phyloP scores from a whole-genome alignment of 139 green algal species.

The Microglena sp. region DNA sequence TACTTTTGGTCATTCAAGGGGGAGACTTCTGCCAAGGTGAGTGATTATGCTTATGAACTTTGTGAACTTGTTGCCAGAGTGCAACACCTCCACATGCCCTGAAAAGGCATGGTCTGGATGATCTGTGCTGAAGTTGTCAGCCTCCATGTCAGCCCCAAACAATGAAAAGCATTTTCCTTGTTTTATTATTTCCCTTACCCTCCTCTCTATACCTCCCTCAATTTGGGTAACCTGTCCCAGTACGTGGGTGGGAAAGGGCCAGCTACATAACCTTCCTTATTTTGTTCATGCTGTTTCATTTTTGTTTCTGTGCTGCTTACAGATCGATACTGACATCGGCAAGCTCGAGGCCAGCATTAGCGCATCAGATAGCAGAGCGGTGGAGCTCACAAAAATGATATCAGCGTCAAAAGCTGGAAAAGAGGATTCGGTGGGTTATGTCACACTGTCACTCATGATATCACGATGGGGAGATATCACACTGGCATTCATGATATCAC shows the following conservation, averaged over 20 bases:
- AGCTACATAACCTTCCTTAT: no score
- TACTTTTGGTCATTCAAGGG: conserved; percentile 73
- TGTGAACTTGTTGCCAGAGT: background rate
- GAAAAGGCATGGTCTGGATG: background rate
- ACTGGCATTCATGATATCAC: no score
- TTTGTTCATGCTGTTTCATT: background rate
- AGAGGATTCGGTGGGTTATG: conserved; percentile 4
- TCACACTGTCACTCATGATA: no score
- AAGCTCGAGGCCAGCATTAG: background rate
- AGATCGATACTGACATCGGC: conserved; percentile 5
- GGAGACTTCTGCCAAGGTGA: conserved; percentile 54
- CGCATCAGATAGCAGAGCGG: background rate
- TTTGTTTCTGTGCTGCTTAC: background rate
- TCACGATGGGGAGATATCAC: no score
- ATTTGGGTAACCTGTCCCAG: background rate
- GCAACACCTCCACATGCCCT: background rate
- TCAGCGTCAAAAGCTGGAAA: background rate
- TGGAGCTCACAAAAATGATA: background rate
- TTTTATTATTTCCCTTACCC: background rate
- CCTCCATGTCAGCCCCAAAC: background rate
- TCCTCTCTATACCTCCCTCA: background rate
- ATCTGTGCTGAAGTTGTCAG: background rate
- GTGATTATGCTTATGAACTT: background rate
- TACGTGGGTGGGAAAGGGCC: no score
- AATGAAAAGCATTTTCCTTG: background rate